Evolutionary conservation across 2,329 filamentous ascomycete species (phyloP).

Genomic region (Ophiostoma australiae): DNA sequence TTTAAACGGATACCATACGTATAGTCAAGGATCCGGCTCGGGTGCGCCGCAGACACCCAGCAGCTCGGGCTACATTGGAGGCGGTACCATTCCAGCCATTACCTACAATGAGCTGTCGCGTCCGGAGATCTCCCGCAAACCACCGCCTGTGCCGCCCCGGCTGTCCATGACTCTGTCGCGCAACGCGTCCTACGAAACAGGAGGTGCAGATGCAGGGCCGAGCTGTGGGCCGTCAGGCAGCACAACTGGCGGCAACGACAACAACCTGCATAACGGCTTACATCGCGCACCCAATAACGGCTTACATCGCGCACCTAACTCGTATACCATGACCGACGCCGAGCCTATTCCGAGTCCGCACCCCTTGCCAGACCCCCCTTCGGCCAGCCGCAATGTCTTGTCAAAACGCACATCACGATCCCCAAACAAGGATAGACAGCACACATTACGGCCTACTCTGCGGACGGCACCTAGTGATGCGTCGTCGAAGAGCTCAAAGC

Average conservation of each 20-base stretch:
- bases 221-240: constrained; percentile 5
- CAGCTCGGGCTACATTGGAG: constrained; percentile 61
- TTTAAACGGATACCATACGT: background rate
- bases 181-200: constrained; percentile 48
- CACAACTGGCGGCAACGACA: constrained; percentile 7
- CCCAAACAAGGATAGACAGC: constrained; percentile 53
- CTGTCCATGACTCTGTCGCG: constrained; percentile 46
- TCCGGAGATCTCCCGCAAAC: constrained; percentile 42
- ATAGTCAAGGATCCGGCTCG: background rate
- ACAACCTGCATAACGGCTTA: background rate
- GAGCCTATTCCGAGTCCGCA: constrained; percentile 4
- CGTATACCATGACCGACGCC: background rate
- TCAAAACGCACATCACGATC: constrained; percentile 36
- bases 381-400: background rate
- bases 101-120: constrained; percentile 77
- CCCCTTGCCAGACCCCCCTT: background rate
- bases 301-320: background rate
- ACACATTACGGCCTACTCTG: constrained; percentile 58
- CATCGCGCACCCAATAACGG: background rate
- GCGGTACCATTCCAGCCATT: constrained; percentile 75
- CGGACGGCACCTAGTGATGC: constrained; percentile 46
- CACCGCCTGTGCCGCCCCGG: constrained; percentile 40
- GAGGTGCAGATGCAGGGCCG: constrained; percentile 7
- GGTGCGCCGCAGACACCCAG: constrained; percentile 11
- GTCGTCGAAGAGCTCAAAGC: constrained; percentile 37